Percentiles rank a stretch among this genome's conserved stretches.
phyloP scores from a whole-genome alignment of 192 early-diverging fungal species.

The Phlyctochytrium bullatum region DNA sequence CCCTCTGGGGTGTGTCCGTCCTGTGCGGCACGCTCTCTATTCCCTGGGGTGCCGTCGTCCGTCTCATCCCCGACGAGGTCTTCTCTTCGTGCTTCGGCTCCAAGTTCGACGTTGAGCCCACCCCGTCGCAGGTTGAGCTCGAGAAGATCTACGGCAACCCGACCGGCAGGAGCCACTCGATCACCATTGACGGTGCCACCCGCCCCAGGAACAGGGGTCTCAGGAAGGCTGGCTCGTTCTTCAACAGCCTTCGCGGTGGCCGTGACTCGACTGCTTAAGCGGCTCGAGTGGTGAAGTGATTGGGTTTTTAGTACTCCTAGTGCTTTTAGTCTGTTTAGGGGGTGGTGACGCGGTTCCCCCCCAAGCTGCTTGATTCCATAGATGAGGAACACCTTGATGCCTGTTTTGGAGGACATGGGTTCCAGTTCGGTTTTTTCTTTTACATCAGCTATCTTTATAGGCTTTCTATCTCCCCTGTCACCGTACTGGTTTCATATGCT shows the following conservation, averaged over 20 bases:
- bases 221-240: neutral
- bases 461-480: too few relatives aligned
- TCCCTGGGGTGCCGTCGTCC: constrained; percentile 79
- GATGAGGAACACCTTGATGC: too few relatives aligned
- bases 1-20: constrained; percentile 86
- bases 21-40: constrained; percentile 74
- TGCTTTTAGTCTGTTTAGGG: too few relatives aligned
- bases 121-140: neutral
- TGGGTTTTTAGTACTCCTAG: too few relatives aligned
- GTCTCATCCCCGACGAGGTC: constrained; percentile 74
- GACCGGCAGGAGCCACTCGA: neutral
- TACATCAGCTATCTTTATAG: too few relatives aligned
- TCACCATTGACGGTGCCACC: neutral
- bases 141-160: neutral
- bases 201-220: neutral
- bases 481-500: too few relatives aligned
- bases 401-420: too few relatives aligned
- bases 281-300: too few relatives aligned
- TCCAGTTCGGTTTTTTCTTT: too few relatives aligned
- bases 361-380: too few relatives aligned
- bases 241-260: neutral
- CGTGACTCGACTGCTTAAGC: too few relatives aligned
- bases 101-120: neutral
- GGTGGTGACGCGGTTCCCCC: too few relatives aligned
- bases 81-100: neutral